Conservation (phyloP, 768 basidiomycete genomes). For the Termitomyces sp. region DNA sequence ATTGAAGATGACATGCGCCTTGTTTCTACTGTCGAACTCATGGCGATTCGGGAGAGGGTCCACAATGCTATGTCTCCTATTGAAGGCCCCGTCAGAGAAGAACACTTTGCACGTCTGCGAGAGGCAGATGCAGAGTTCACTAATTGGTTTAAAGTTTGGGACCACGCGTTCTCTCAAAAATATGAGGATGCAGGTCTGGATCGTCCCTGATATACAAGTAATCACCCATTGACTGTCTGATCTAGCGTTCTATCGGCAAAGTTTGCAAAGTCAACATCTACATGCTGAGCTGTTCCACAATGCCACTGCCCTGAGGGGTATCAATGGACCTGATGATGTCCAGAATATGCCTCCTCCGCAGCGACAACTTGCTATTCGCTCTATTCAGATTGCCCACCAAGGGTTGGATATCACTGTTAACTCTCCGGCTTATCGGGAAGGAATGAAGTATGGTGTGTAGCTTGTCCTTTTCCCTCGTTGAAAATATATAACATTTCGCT, state of each 20-base stretch:
- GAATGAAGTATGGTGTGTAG: slow-evolving; percentile 82
- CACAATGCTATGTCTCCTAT: slow-evolving; percentile 80
- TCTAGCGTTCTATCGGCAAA: slow-evolving; percentile 84
- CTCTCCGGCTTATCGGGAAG: slow-evolving; percentile 81
- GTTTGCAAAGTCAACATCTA: slow-evolving; percentile 81
- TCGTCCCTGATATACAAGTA: neutral
- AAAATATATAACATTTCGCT: slow-evolving; percentile 2
- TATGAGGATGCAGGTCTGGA: slow-evolving; percentile 75
- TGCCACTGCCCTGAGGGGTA: slow-evolving; percentile 77
- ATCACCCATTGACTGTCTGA: slow-evolving; percentile 1
- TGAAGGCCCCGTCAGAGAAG: slow-evolving; percentile 69
- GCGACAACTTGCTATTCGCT: slow-evolving; percentile 73
- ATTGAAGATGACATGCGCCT: slow-evolving; percentile 94
- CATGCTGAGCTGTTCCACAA: slow-evolving; percentile 86
- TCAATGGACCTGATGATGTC: slow-evolving; percentile 84
- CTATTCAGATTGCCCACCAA: slow-evolving; percentile 78
- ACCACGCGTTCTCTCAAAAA: slow-evolving; percentile 74
- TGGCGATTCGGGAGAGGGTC: slow-evolving; percentile 83
- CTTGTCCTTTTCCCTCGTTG: neutral
- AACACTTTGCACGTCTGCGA: slow-evolving; percentile 68
- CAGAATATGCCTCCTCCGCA: slow-evolving; percentile 79
- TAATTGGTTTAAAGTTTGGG: slow-evolving; percentile 81
- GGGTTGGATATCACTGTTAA: slow-evolving; percentile 85
- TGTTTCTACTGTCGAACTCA: slow-evolving; percentile 91
- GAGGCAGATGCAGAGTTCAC: slow-evolving; percentile 77